Evolutionary conservation across 1,139 yeast genomes (phyloP), one percentile per base, ranked within the genome.

Genomic region (Pichia sp.): DNA sequence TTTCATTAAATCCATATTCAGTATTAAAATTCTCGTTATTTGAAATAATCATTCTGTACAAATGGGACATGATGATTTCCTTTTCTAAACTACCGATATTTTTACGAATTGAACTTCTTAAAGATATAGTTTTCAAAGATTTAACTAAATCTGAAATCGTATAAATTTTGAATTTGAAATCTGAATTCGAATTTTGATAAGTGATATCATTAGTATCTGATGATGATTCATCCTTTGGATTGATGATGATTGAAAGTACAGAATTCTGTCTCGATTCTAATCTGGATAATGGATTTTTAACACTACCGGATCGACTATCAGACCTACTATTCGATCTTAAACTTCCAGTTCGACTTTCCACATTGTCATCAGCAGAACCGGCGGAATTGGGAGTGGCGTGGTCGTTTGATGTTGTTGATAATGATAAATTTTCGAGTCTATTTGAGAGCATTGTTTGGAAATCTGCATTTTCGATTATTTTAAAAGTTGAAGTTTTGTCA

Each of bases 61-160:
- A 67, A 62, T 79, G 82, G 10, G 79, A 79, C 58, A 78, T 66
- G 34, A 79, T 68, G 54, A 77, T 62, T 58, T 79, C 83, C 53
- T 83, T 65, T n/a, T 80, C 75, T 47, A 64, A 69, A 1, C 79
- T 69, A 19, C 80, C 74, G 5, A 79, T 76, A 53, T 74, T 75
- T 25, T 73, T 69, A 54, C 83, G 62, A 5, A 51, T 53, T 9
- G 53, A 36, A 19, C 47, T 9, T 45, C 49, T 16, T 45, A 43
- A 13, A 42, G 31, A 1, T 78, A 67, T 46, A 67, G 65, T 18
- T 36, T 36, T 36, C 25, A 36, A 36, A 3, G 41, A 36, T 19
- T 19, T 45, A 3, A 66, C 61, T 19, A 63, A 52, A 45, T 62
- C 64, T 7, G 53, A 53, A 16, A 62, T 52, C 4, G 56, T 50